phyloP scores from a whole-genome alignment of 768 basidiomycete genomes.

The Pleurotus eryngii region DNA sequence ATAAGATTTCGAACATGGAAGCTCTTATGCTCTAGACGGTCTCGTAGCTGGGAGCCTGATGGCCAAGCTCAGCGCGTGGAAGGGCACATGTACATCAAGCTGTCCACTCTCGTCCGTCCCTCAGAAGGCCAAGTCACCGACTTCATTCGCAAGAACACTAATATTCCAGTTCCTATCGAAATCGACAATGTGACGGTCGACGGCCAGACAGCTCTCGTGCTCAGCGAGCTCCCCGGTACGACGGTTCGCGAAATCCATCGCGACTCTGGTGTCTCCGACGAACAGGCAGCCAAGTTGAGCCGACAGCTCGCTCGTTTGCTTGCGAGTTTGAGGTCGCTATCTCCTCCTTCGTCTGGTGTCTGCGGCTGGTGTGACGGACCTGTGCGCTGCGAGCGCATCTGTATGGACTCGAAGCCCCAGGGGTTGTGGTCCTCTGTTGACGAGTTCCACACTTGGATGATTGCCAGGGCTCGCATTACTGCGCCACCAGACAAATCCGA shows the following conservation, averaged over 20 bases:
- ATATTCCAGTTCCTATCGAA: slow-evolving; percentile 13
- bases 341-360: slow-evolving; percentile 1
- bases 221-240: slow-evolving; percentile 9
- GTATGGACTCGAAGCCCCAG: background rate
- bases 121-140: slow-evolving; percentile 9
- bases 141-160: slow-evolving; percentile 8
- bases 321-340: slow-evolving; percentile 5
- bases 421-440: slow-evolving; percentile 12
- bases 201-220: slow-evolving; percentile 10
- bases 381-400: background rate
- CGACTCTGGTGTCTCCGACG: background rate
- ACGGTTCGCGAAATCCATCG: slow-evolving; percentile 8
- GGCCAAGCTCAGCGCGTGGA: slow-evolving; percentile 6
- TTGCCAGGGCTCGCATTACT: background rate
- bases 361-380: background rate
- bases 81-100: slow-evolving; percentile 14
- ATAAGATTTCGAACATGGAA: slow-evolving; percentile 6
- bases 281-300: slow-evolving; percentile 4
- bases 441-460: slow-evolving; percentile 7
- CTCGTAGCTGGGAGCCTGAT: slow-evolving; percentile 3
- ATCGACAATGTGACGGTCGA: slow-evolving; percentile 12
- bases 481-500: slow-evolving; percentile 6
- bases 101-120: slow-evolving; percentile 4
- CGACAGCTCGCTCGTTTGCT: slow-evolving; percentile 10
- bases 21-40: background rate